Conservation (phyloP, 495 filamentous ascomycete genomes). For the Penicillium nucicola region DNA sequence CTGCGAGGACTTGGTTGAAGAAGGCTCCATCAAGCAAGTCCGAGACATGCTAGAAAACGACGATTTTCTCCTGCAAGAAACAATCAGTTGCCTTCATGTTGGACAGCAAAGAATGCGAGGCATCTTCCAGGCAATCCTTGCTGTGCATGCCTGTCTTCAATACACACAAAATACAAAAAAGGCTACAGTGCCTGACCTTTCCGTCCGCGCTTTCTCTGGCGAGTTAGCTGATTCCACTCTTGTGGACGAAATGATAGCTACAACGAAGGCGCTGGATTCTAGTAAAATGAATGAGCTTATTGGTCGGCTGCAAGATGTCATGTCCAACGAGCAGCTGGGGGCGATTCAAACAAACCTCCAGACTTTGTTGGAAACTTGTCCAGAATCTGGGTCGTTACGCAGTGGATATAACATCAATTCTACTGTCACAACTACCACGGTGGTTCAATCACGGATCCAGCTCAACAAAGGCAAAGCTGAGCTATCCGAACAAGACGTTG, state of each 20-base stretch:
- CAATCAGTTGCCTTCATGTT: slow-evolving; percentile 25
- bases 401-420: slow-evolving; percentile 73
- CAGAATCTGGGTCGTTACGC: slow-evolving; percentile 51
- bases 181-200: slow-evolving; percentile 48
- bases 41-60: slow-evolving; percentile 53
- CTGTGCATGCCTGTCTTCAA: slow-evolving; percentile 44
- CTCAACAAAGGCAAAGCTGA: slow-evolving; percentile 76
- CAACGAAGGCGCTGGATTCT: slow-evolving; percentile 50
- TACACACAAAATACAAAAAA: slow-evolving; percentile 36
- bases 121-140: slow-evolving; percentile 44
- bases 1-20: slow-evolving; percentile 44
- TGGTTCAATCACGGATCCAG: slow-evolving; percentile 82
- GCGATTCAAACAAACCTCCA: slow-evolving; percentile 28
- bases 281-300: slow-evolving; percentile 24
- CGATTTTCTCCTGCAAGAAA: slow-evolving; percentile 36
- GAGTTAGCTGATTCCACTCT: slow-evolving; percentile 49
- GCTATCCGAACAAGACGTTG: slow-evolving; percentile 68
- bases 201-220: slow-evolving; percentile 55
- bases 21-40: slow-evolving; percentile 35
- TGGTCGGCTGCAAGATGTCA: slow-evolving; percentile 12
- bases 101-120: slow-evolving; percentile 41
- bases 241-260: slow-evolving; percentile 52
- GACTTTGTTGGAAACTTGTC: slow-evolving; percentile 33
- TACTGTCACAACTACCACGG: slow-evolving; percentile 73
- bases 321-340: slow-evolving; percentile 10